phyloP scores from a whole-genome alignment of 1,284 basidiomycete genomes.

The Leccinum griseonigrum region DNA sequence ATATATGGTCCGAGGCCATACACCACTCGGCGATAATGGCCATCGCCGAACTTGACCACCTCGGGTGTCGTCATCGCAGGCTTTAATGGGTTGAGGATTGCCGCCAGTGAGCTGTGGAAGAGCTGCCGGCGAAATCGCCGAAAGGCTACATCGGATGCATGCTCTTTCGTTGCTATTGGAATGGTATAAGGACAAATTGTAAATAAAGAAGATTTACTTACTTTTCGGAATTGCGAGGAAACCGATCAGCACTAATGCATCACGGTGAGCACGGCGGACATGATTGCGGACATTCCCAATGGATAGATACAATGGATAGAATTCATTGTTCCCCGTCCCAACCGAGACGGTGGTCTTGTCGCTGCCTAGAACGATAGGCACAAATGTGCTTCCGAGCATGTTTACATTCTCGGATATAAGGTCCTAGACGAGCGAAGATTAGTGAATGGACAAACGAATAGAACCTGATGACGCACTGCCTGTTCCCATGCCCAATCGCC shows the following conservation, averaged over 20 bases:
- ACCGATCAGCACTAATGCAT: not conserved
- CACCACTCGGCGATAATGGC: not conserved
- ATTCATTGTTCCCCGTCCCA: constrained; percentile 6
- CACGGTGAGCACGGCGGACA: not conserved
- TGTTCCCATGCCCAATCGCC: constrained; percentile 18
- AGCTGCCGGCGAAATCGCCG: not conserved
- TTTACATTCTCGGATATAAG: constrained; percentile 15
- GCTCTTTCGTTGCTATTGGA: not conserved
- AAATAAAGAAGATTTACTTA: not conserved
- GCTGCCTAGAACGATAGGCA: constrained; percentile 35
- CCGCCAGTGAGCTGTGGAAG: not conserved
- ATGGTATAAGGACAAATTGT: not conserved
- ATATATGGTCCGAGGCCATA: constrained; percentile 2
- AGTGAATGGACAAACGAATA: not conserved
- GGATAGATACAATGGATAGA: not conserved
- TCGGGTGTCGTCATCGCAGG: not conserved
- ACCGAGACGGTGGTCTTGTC: constrained; percentile 39
- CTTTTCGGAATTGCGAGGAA: not conserved
- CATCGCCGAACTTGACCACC: not conserved
- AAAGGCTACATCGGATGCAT: not conserved
- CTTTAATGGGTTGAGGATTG: not conserved
- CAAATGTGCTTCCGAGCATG: constrained; percentile 30
- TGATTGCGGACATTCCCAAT: not conserved
- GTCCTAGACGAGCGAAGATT: constrained; percentile 7
- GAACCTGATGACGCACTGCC: constrained; percentile 18